Base-by-base conservation (phyloP, 352 stramenopile species). In the Phytophthora citrophthora region DNA sequence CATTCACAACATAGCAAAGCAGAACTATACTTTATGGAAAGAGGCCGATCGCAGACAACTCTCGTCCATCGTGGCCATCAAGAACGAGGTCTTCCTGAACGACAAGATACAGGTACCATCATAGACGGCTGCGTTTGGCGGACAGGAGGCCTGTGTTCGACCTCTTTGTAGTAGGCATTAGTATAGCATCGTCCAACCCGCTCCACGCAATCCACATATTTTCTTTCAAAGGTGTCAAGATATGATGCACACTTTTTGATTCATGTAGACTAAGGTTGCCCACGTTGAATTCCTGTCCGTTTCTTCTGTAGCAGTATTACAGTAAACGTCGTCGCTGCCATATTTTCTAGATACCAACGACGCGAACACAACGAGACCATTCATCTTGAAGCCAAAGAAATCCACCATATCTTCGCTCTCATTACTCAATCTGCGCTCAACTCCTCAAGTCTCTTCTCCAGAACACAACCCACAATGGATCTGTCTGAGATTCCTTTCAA, bases 21-120 rank as follows among this genome's bases (percentile, higher is more conserved):
- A 84, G 46, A 94, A 94, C 60, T 94, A 94, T 75, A 91, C 72
- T 50, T 69, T 93, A 67, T 94, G 86, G 86, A 92, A 93, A 77
- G 83, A 93, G 65, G 79, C 83, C 10, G 86, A 94, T 49, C 70
- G 75, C 54, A 80, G 81, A 66, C 83, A 91, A 61, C 80, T 94
- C 67, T 86, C 83, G 46, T 90, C 84, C n/a, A 93, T 94, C 56
- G 77, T 89, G 24, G 71, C 77, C 46, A 94, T 94, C 69, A 88
- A 89, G 72, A 85, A 73, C 64, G 80, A 93, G 36, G 75, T 94
- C 12, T 94, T 94, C 64, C 47, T 89, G 44, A 80, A 91, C 56
- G 79, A 85, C 49, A 77, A 81, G 31, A 77, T 91, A 26, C 79
- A 88, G 59, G 76, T 88, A 18, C 74, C 73, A 40, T 68, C 36